A percentile compares a stretch with the other conserved stretches of the same genome.
These are phyloP conservation scores for Aspergillus vadensis DNA, from an alignment of 2,329 filamentous ascomycete species.

Conservation along the genomic window DNA sequence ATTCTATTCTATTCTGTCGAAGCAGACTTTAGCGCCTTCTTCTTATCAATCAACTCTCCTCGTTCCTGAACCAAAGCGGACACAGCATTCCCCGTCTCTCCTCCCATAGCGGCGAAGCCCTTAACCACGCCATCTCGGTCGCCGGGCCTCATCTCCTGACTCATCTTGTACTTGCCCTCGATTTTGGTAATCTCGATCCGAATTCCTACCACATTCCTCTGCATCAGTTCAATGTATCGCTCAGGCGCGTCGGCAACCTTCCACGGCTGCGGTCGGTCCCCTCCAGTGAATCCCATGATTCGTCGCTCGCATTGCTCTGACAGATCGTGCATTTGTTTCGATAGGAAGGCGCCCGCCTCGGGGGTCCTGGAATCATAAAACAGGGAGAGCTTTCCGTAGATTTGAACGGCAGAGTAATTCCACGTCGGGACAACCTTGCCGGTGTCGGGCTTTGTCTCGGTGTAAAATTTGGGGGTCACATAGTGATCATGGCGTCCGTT, in stretches of 20 bases:
- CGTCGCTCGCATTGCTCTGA: background rate
- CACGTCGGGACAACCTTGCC: background rate
- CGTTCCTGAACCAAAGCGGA: conserved; percentile 40
- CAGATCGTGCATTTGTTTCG: background rate
- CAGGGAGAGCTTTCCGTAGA: background rate
- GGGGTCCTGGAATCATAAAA: background rate
- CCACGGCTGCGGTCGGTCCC: background rate
- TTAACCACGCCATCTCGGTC: conserved; percentile 60
- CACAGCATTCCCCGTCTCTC: conserved; percentile 40
- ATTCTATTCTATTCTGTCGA: background rate
- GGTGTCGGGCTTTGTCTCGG: background rate
- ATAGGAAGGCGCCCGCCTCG: background rate
- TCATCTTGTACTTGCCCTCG: conserved; percentile 37
- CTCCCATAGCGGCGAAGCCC: conserved; percentile 55
- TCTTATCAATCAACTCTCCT: conserved; percentile 26
- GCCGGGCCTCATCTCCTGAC: conserved; percentile 58
- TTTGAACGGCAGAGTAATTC: background rate
- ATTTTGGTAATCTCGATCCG: background rate
- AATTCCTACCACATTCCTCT: background rate
- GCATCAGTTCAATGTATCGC: background rate
- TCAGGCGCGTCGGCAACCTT: background rate
- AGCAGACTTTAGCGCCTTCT: background rate
- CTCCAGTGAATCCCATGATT: background rate
- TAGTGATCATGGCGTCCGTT: conserved; percentile 62
- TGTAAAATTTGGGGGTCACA: conserved; percentile 59